phyloP scores from a whole-genome alignment of 2,329 filamentous ascomycete species.

The Colletotrichum melonis region DNA sequence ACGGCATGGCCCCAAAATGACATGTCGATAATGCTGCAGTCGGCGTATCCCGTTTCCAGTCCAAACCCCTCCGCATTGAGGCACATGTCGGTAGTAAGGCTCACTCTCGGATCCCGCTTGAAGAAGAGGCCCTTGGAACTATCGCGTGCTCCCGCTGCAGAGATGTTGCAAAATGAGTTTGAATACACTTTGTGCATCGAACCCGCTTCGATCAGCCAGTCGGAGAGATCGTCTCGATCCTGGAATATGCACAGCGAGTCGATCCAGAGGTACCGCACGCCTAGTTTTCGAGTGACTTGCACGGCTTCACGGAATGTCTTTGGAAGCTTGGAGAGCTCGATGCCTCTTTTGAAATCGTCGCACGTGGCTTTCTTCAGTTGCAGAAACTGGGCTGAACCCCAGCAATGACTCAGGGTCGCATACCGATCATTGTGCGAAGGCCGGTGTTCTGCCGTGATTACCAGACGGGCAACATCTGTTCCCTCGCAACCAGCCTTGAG shows the following conservation, averaged over 20 bases:
- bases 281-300: slow-evolving; percentile 8
- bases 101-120: neutral
- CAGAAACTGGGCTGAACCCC: slow-evolving; percentile 16
- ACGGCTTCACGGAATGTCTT: slow-evolving; percentile 24
- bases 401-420: slow-evolving; percentile 20
- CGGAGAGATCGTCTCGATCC: slow-evolving; percentile 28
- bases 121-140: slow-evolving; percentile 27
- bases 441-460: neutral
- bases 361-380: neutral
- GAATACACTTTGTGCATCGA: slow-evolving; percentile 38
- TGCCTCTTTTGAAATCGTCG: neutral
- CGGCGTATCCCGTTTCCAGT: neutral
- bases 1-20: neutral
- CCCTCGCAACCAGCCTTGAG: neutral
- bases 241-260: slow-evolving; percentile 35
- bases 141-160: slow-evolving; percentile 30
- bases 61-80: neutral
- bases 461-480: neutral
- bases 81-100: neutral
- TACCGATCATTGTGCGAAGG: neutral
- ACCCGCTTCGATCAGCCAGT: slow-evolving; percentile 36
- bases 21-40: slow-evolving; percentile 4
- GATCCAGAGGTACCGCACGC: slow-evolving; percentile 29
- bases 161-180: slow-evolving; percentile 37
- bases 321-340: slow-evolving; percentile 7